Percentiles rank a stretch among this genome's conserved stretches.
Conservation (phyloP, 164 flowering plant genomes). For the Magnolia changhungtana region DNA sequence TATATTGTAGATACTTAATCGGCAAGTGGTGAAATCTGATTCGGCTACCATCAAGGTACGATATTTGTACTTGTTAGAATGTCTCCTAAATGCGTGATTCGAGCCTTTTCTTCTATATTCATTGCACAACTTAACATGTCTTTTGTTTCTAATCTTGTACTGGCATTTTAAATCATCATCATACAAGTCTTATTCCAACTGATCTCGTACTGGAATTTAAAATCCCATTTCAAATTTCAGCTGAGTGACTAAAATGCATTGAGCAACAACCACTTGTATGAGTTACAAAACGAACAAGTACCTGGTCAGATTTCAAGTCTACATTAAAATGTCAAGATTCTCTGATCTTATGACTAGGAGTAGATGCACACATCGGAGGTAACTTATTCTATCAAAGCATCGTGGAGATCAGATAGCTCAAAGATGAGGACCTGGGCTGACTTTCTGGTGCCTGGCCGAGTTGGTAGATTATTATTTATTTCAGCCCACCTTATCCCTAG, state of each 20-base stretch:
- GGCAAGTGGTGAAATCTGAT: slow-evolving; percentile 95
- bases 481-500: too few species aligned
- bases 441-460: too few species aligned
- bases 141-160: background rate
- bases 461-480: too few species aligned
- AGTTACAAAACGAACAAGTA: background rate
- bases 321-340: background rate
- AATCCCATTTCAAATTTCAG: background rate
- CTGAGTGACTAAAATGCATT: background rate
- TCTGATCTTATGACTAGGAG: background rate
- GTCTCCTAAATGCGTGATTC: background rate
- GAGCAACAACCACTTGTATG: background rate
- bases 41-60: slow-evolving; percentile 90
- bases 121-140: background rate
- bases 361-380: background rate
- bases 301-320: background rate
- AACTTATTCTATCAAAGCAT: background rate
- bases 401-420: background rate
- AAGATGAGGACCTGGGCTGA: too few species aligned
- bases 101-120: background rate
- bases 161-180: background rate
- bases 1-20: slow-evolving; percentile 62
- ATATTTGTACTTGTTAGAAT: background rate
- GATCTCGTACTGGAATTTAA: background rate
- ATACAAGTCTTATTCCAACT: background rate